A percentile compares a stretch with the other conserved stretches of the same genome.
These are phyloP conservation scores for Orychophragmus violaceus DNA, from an alignment of 345 rosid species.

Conservation along the genomic window DNA sequence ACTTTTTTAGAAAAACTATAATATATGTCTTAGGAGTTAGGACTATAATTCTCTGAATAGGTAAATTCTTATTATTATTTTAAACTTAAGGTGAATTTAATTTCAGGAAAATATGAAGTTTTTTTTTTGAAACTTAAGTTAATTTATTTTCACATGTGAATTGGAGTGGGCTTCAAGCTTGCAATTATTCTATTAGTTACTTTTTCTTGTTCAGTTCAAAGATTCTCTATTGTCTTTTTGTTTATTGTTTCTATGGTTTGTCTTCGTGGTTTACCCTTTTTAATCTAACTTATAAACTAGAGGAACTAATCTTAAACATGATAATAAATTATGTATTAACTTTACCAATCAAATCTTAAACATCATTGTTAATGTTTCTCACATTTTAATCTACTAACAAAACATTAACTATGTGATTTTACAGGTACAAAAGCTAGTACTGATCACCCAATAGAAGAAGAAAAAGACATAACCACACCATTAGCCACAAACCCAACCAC, in stretches of 20 bases:
- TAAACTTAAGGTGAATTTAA: not conserved
- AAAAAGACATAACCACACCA: conserved; percentile 34
- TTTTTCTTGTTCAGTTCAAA: conserved; percentile 29
- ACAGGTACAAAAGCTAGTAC: conserved; percentile 20
- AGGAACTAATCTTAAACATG: not conserved
- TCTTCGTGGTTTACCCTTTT: not conserved
- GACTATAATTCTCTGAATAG: too few relatives aligned
- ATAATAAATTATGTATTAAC: conserved; percentile 7
- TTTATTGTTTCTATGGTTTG: conserved; percentile 9
- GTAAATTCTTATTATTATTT: not conserved
- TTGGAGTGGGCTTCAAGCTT: conserved; percentile 5
- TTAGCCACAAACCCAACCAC: conserved; percentile 29
- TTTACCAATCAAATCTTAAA: conserved; percentile 2
- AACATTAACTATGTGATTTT: not conserved
- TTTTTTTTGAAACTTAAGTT: not conserved
- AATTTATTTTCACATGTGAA: conserved; percentile 4
- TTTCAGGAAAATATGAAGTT: too few relatives aligned
- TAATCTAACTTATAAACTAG: not conserved
- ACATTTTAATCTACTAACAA: conserved; percentile 2
- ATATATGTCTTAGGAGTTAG: too few relatives aligned
- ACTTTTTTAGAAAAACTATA: too few relatives aligned
- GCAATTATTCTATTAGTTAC: conserved; percentile 23
- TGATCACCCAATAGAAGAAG: conserved; percentile 21
- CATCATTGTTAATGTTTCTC: conserved; percentile 7
- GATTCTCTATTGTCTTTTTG: conserved; percentile 30